These are phyloP conservation scores for Saururus chinensis DNA, from an alignment of 164 flowering plant species.

Conservation along the genomic window DNA sequence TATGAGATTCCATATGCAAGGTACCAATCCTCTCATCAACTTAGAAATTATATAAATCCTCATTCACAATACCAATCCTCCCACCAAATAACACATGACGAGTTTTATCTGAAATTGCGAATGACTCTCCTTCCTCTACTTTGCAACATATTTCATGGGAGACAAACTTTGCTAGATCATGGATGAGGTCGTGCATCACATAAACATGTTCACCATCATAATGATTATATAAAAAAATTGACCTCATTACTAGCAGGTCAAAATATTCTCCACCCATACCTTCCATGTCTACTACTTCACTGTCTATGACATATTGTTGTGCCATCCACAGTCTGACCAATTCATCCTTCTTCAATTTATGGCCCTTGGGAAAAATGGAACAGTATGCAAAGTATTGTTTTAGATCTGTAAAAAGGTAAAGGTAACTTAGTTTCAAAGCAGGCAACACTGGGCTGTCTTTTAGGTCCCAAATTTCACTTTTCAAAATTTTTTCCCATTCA, in stretches of 20 bases:
- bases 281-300: constrained; percentile 2
- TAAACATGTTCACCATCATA: too few species aligned
- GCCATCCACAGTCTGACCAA: constrained; percentile 13
- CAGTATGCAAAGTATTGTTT: too few species aligned
- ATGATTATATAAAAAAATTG: constrained; percentile 10
- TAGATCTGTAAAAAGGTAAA: too few species aligned
- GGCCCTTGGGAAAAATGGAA: constrained; percentile 15
- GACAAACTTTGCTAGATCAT: constrained; percentile 5
- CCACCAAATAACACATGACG: too few species aligned
- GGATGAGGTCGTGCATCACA: constrained; percentile 8
- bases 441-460: too few species aligned
- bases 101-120: background rate
- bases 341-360: constrained; percentile 1
- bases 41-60: too few species aligned
- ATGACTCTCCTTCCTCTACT: constrained; percentile 1
- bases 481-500: too few species aligned
- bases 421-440: too few species aligned
- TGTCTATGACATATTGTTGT: constrained; percentile 2
- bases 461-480: too few species aligned
- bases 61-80: too few species aligned
- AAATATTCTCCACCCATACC: constrained; percentile 7
- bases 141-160: constrained; percentile 2
- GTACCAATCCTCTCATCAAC: background rate
- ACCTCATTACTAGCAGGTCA: constrained; percentile 8
- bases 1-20: background rate